Evolutionary conservation across 306 rosid genomes (phyloP).

Genomic region (Coriaria nepalensis): DNA sequence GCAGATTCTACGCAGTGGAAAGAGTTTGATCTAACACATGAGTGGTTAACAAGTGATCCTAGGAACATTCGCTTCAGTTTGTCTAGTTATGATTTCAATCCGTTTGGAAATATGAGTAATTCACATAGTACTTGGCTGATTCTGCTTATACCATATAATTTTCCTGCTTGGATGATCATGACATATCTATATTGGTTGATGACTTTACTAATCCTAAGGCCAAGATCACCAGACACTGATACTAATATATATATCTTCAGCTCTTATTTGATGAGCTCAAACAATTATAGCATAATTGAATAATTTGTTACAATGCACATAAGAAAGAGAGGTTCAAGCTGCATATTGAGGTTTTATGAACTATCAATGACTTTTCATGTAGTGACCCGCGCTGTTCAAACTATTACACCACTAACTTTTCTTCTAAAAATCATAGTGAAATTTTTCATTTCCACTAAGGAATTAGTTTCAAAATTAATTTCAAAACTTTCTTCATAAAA

Average conservation of each 20-base stretch:
- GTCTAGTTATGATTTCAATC: background rate
- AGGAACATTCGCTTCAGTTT: background rate
- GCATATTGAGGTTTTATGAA: background rate
- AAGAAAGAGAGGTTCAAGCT: background rate
- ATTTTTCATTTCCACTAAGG: too few relatives aligned
- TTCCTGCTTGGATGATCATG: background rate
- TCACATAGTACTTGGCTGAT: background rate
- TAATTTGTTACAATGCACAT: background rate
- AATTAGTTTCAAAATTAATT: too few relatives aligned
- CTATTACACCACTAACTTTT: too few relatives aligned
- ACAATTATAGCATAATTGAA: background rate
- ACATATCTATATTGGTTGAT: background rate
- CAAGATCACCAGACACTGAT: background rate
- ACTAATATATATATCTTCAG: background rate
- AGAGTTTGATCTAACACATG: background rate
- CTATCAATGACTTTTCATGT: conserved; percentile 3
- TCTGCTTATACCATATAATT: background rate
- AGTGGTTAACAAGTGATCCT: background rate
- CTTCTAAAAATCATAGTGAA: too few relatives aligned
- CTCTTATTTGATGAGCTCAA: background rate
- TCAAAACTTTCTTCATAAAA: too few relatives aligned
- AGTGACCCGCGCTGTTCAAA: too few relatives aligned
- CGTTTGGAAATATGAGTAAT: background rate
- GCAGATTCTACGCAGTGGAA: background rate
- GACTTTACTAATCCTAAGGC: background rate